These are phyloP conservation scores for Alternaria sp. DNA, from an alignment of 2,329 filamentous ascomycete species.

Conservation along the genomic window DNA sequence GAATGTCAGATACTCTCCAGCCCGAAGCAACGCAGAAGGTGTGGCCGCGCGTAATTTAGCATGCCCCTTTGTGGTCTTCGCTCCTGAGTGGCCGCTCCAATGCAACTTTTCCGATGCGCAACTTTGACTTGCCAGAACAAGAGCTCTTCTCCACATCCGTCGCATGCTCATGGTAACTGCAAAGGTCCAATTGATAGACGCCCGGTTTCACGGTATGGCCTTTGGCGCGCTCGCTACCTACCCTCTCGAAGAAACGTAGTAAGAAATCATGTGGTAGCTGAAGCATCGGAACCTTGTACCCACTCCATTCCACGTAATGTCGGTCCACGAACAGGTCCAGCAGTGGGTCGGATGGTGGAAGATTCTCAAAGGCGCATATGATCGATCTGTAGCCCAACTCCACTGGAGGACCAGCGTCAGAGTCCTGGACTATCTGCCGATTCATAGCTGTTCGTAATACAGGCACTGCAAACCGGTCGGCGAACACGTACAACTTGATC, in stretches of 20 bases:
- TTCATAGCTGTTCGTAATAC: constrained; percentile 6
- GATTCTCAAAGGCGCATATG: not conserved
- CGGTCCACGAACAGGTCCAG: not conserved
- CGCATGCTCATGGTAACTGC: not conserved
- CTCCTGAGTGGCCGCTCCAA: too few relatives aligned
- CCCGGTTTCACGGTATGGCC: too few relatives aligned
- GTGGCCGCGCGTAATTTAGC: too few relatives aligned
- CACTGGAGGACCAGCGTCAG: too few relatives aligned
- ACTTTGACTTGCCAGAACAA: not conserved
- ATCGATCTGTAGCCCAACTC: too few relatives aligned
- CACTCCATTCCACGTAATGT: not conserved
- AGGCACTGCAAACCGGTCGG: constrained; percentile 10
- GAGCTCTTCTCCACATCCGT: not conserved
- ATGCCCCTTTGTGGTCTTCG: too few relatives aligned
- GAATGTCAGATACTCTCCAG: too few relatives aligned
- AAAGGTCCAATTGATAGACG: not conserved
- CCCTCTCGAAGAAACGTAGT: not conserved
- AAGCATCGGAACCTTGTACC: too few relatives aligned
- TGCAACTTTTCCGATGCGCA: too few relatives aligned
- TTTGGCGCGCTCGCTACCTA: not conserved
- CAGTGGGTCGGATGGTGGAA: not conserved
- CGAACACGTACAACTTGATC: constrained; percentile 11
- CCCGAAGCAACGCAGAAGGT: too few relatives aligned
- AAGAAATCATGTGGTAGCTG: not conserved
- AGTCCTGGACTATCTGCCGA: not conserved